phyloP scores from a whole-genome alignment of 179 eudicot genomes.

The Beta lomatogona region DNA sequence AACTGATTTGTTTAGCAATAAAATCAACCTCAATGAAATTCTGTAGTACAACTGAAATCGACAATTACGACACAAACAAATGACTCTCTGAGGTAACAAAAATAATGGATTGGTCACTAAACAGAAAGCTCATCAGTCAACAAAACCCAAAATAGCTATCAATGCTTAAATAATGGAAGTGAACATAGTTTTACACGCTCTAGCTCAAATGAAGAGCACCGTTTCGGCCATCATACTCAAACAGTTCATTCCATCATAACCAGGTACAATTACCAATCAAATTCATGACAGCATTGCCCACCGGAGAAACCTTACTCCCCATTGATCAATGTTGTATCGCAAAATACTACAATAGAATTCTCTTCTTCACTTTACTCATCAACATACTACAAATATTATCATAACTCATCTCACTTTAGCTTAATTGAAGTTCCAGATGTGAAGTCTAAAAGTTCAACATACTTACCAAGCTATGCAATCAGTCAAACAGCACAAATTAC shows the following conservation, averaged over 20 bases:
- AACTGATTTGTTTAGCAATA: too few relatives aligned
- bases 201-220: constrained; percentile 4
- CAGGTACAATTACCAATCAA: not conserved
- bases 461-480: constrained; percentile 9
- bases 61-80: not conserved
- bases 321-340: not conserved
- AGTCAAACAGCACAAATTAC: constrained; percentile 1
- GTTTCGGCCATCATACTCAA: not conserved
- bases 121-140: not conserved
- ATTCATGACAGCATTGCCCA: constrained; percentile 6
- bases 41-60: not conserved
- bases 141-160: not conserved
- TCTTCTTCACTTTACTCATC: not conserved
- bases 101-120: not conserved
- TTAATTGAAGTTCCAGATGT: not conserved
- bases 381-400: not conserved
- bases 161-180: not conserved
- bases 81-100: not conserved
- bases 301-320: not conserved
- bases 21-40: too few relatives aligned
- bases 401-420: not conserved
- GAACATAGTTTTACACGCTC: not conserved
- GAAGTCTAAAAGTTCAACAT: constrained; percentile 16
- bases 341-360: not conserved
- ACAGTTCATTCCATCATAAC: not conserved